A percentile compares a stretch with the other conserved stretches of the same genome.
phyloP scores from a whole-genome alignment of 1,139 yeast genomes.

The Protomyces lactucae-debilis region DNA sequence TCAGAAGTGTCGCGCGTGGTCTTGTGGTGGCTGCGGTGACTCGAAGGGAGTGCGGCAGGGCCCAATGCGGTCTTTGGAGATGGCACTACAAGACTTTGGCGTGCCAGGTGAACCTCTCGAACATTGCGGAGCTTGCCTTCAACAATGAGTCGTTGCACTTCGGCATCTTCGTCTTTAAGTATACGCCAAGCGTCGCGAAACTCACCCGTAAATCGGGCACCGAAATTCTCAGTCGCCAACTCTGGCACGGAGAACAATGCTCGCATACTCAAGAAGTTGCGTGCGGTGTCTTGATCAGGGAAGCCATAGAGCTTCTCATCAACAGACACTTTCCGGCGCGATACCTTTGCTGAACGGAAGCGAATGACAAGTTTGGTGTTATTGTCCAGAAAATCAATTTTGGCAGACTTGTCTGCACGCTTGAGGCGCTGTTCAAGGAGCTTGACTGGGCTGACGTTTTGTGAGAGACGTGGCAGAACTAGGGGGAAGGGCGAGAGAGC shows the following conservation, averaged over 20 bases:
- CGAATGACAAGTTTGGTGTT: not conserved
- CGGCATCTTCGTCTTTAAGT: slow-evolving; percentile 13
- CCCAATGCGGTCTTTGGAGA: not conserved
- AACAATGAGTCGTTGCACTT: not conserved
- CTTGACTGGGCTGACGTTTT: slow-evolving; percentile 14
- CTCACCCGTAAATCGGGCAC: slow-evolving; percentile 10
- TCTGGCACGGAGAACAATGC: slow-evolving; percentile 21
- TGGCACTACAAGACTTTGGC: not conserved
- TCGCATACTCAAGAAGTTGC: slow-evolving; percentile 9
- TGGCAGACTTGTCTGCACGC: slow-evolving; percentile 17
- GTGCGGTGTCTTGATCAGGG: slow-evolving; percentile 12
- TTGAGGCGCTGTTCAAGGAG: slow-evolving; percentile 10
- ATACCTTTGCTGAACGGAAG: slow-evolving; percentile 13
- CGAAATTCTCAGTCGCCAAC: slow-evolving; percentile 15
- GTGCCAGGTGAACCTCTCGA: not conserved
- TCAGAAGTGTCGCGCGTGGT: not conserved
- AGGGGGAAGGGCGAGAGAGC: slow-evolving; percentile 2
- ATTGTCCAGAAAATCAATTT: not conserved
- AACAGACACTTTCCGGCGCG: slow-evolving; percentile 2
- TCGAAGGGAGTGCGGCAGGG: not conserved
- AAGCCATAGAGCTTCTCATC: not conserved
- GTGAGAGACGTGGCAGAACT: slow-evolving; percentile 8
- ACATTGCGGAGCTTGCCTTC: slow-evolving; percentile 11
- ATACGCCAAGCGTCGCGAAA: slow-evolving; percentile 16
- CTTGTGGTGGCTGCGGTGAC: not conserved